These are phyloP conservation scores for Cryptococcus floricola DNA, from an alignment of 1,284 basidiomycete genomes.

Conservation along the genomic window DNA sequence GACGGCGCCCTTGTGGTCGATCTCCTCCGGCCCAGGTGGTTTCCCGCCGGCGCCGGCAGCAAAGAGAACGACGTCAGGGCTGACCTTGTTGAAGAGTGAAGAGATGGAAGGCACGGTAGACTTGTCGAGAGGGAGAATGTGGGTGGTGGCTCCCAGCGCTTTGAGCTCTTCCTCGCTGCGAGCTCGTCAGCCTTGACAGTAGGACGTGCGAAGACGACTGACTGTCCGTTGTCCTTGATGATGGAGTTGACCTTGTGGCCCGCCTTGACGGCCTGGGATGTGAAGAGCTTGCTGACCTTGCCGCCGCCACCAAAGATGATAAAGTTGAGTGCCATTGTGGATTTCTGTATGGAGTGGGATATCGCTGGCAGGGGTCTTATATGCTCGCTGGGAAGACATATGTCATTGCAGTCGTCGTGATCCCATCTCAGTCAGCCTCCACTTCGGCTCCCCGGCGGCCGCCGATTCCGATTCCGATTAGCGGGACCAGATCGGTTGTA, in stretches of 20 bases:
- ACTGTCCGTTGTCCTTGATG: slow-evolving; percentile 54
- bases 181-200: neutral
- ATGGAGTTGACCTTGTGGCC: slow-evolving; percentile 58
- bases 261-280: slow-evolving; percentile 50
- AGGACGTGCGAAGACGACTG: slow-evolving; percentile 12
- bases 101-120: slow-evolving; percentile 55
- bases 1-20: slow-evolving; percentile 67
- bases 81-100: slow-evolving; percentile 53
- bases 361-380: neutral
- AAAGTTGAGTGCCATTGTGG: slow-evolving; percentile 20
- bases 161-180: slow-evolving; percentile 52
- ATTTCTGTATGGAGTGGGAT: no score
- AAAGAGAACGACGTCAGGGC: slow-evolving; percentile 60
- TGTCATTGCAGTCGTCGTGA: no score
- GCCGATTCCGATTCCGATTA: no score
- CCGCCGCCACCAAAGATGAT: slow-evolving; percentile 47
- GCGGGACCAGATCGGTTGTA: no score
- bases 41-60: slow-evolving; percentile 67
- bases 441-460: no score
- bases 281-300: slow-evolving; percentile 57
- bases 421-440: no score
- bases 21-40: slow-evolving; percentile 60
- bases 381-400: no score
- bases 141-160: slow-evolving; percentile 54
- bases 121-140: slow-evolving; percentile 61